Percentiles rank a stretch among this genome's conserved stretches.
Conservation (phyloP, 2,329 filamentous ascomycete species). For the Xylariaceae sp. region DNA sequence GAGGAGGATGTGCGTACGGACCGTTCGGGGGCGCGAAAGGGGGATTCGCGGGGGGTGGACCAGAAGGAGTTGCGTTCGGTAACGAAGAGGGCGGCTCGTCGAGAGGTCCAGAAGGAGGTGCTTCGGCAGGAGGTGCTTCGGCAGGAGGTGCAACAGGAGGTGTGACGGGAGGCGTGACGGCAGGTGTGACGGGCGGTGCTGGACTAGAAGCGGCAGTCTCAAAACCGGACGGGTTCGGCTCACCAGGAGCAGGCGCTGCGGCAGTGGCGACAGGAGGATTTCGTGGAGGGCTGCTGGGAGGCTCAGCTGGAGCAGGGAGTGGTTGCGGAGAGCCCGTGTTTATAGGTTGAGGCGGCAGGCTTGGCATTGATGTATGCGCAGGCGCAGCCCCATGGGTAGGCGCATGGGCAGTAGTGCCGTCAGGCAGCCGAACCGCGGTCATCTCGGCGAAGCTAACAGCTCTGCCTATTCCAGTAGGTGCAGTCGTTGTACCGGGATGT, state of each 20-base stretch:
- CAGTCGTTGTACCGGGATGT: neutral
- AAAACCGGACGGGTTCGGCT: too few species aligned
- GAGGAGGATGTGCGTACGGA: too few species aligned
- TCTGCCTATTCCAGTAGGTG: neutral
- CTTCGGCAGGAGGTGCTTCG: conserved; percentile 11
- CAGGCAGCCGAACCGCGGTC: conserved; percentile 3
- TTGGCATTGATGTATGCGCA: neutral
- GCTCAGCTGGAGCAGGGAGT: neutral
- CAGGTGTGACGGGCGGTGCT: too few species aligned
- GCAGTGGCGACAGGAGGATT: conserved; percentile 2
- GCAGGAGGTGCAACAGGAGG: neutral
- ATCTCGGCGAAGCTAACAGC: conserved; percentile 6
- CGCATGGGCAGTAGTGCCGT: conserved; percentile 4
- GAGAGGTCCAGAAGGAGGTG: too few species aligned
- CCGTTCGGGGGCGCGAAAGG: too few species aligned
- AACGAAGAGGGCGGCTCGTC: neutral
- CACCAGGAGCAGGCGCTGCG: neutral
- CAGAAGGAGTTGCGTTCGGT: neutral
- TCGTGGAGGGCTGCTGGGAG: conserved; percentile 14
- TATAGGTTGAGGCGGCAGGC: too few species aligned
- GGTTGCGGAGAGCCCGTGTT: neutral
- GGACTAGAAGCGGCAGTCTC: too few species aligned
- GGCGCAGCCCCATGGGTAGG: neutral
- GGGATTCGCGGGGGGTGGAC: too few species aligned
- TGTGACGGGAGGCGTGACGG: neutral